Base-by-base conservation (phyloP, 140 eudicot species). In the Bidens hawaiensis region DNA sequence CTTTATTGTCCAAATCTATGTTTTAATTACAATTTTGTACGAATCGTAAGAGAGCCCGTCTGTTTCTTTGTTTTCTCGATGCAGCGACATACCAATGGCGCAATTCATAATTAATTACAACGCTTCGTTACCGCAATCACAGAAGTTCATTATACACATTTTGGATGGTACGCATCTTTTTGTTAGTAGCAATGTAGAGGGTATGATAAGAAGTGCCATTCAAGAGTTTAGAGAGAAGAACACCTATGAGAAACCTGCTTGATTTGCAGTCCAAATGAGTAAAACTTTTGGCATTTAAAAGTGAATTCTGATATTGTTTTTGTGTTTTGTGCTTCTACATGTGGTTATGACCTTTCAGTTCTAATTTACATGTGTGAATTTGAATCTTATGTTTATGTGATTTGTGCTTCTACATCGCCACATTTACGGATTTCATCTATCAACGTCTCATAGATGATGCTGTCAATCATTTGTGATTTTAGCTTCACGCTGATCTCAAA, bases 71-170 rank as follows among this genome's bases (percentile, higher is more conserved):
- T 73, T 10, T 73, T 10, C 2, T 65, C 11, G 16, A 57, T 80
- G 79, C 83, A 93, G 99, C 49, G 99, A 91, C 71, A 72, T 91
- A 70, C 99, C 99, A 2, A 91, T 91, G 99, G 93, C 99, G 4
- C 95, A 87, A 54, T 88, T 93, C 69, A 93, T 93, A 50, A 88
- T 87, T 43, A 85, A 82, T 60, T 67, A 75, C 76, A 85, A 93
- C 50, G 80, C 79, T 0, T 57, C 85, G 14, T 75, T 87, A 68
- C 99, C 99, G 40, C 82, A 76, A 58, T 65, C 88, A 31, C 96
- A 93, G 65, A 93, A 88, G 78, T 93, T 93, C 47, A 85, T 93
- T 27, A 82, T 85, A 65, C 95, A 85, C 22, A 78, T 82, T 10
- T 53, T 93, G 56, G 99, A 93, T 47, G 68, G 52, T 36, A 88